Evolutionary conservation across 1,284 basidiomycete genomes (phyloP).

Genomic region (Ganoderma sinense): DNA sequence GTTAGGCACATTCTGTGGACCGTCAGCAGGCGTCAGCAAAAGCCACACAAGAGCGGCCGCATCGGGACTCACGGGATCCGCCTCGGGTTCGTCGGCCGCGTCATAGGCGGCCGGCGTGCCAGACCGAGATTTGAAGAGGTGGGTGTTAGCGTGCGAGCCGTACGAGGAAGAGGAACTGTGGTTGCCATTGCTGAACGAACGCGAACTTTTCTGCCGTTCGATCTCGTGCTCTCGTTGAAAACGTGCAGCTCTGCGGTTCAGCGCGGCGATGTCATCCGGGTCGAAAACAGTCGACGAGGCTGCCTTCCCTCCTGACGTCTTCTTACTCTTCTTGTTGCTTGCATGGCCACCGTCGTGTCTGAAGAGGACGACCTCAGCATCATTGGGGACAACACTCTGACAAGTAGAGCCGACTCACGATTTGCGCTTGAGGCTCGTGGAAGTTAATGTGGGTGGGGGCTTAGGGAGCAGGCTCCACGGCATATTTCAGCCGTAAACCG

Average conservation of each 20-base stretch:
- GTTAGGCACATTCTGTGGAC: conserved; percentile 87
- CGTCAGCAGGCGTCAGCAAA: neutral
- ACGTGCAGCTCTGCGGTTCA: conserved; percentile 75
- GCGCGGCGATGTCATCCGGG: conserved; percentile 68
- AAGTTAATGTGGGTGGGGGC: conserved; percentile 53
- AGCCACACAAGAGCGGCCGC: conserved; percentile 16
- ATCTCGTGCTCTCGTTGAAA: conserved; percentile 85
- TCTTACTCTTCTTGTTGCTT: conserved; percentile 75
- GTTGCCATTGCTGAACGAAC: conserved; percentile 38
- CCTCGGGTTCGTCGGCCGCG: conserved; percentile 68
- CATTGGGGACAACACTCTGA: too few species aligned
- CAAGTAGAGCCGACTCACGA: conserved; percentile 45
- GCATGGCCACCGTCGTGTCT: conserved; percentile 30
- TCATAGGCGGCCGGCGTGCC: conserved; percentile 52
- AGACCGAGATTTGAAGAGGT: conserved; percentile 59
- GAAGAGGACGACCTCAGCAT: neutral
- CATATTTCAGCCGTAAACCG: conserved; percentile 31
- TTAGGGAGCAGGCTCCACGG: conserved; percentile 70
- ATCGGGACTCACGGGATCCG: conserved; percentile 65
- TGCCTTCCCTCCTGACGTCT: conserved; percentile 55
- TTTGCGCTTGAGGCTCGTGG: conserved; percentile 74
- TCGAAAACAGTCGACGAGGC: conserved; percentile 52
- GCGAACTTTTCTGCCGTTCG: conserved; percentile 67
- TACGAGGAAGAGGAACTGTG: conserved; percentile 45
- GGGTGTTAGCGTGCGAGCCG: conserved; percentile 57